phyloP scores from a whole-genome alignment of 2,329 filamentous ascomycete genomes.

The Scytalidium lignicola region DNA sequence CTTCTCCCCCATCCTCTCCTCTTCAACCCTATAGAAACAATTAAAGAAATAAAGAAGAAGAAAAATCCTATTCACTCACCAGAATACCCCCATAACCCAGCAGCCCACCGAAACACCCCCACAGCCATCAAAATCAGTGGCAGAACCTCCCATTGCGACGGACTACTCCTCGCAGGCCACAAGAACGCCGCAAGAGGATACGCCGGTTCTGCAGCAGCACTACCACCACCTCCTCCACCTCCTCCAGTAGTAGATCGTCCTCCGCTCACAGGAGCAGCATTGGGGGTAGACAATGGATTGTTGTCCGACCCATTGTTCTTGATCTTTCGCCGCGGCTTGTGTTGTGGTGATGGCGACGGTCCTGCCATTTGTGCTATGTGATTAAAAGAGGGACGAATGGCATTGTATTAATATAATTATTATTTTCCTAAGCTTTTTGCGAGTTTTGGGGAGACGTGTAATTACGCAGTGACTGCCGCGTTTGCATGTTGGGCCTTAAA shows the following conservation, averaged over 20 bases:
- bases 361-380: slow-evolving; percentile 42
- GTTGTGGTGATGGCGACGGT: slow-evolving; percentile 42
- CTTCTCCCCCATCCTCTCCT: no score
- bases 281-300: slow-evolving; percentile 23
- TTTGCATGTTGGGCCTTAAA: no score
- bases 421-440: no score
- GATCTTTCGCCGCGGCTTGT: slow-evolving; percentile 54
- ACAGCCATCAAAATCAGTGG: slow-evolving; percentile 83
- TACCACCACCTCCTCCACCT: no score
- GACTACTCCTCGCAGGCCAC: slow-evolving; percentile 79
- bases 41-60: background rate
- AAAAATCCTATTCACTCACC: slow-evolving; percentile 53
- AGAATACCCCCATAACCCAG: slow-evolving; percentile 91
- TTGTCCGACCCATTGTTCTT: slow-evolving; percentile 41
- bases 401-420: no score
- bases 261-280: slow-evolving; percentile 4
- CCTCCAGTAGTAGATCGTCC: slow-evolving; percentile 8
- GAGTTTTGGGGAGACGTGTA: no score
- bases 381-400: no score
- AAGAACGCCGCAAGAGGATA: slow-evolving; percentile 93
- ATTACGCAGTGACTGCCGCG: slow-evolving; percentile 8
- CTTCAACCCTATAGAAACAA: no score
- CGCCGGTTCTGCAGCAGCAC: slow-evolving; percentile 49
- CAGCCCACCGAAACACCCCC: slow-evolving; percentile 91
- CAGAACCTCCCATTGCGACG: slow-evolving; percentile 88